phyloP scores from a whole-genome alignment of 2,329 filamentous ascomycete species.

The Triangularia setosa region DNA sequence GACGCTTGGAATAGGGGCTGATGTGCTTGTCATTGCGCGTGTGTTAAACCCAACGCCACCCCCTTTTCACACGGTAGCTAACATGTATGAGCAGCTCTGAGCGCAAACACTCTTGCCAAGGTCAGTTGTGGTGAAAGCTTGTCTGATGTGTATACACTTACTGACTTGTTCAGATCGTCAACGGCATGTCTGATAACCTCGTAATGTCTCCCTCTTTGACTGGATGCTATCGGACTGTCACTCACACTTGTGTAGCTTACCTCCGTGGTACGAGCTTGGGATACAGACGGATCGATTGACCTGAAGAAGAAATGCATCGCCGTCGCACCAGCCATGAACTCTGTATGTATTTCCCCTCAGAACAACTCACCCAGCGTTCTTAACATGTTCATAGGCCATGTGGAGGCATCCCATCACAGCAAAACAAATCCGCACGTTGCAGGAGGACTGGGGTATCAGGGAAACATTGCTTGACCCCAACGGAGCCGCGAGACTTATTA shows the following conservation, averaged over 20 bases:
- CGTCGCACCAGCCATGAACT: constrained; percentile 68
- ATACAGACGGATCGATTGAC: constrained; percentile 45
- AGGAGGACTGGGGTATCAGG: constrained; percentile 67
- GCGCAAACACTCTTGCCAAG: constrained; percentile 83
- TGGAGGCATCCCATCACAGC: constrained; percentile 79
- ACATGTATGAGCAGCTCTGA: constrained; percentile 48
- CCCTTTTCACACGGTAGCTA: neutral
- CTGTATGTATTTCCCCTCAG: constrained; percentile 37
- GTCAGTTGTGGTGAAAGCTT: neutral
- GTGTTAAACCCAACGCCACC: neutral
- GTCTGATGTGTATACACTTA: neutral
- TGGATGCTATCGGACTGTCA: neutral
- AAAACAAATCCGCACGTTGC: constrained; percentile 65
- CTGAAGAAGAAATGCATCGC: constrained; percentile 25
- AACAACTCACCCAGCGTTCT: neutral
- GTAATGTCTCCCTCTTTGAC: constrained; percentile 42
- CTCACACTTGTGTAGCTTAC: neutral
- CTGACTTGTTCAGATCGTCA: constrained; percentile 47
- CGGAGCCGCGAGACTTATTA: neutral
- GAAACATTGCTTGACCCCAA: constrained; percentile 13
- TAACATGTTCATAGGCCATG: constrained; percentile 53
- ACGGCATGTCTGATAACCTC: constrained; percentile 74
- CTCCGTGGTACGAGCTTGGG: constrained; percentile 78
- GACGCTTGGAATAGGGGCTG: constrained; percentile 20
- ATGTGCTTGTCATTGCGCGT: constrained; percentile 27